Percentiles rank a stretch among this genome's conserved stretches.
These are phyloP conservation scores for Fraxinus quadrangulata DNA, from an alignment of 257 asterid genomes.

Conservation along the genomic window DNA sequence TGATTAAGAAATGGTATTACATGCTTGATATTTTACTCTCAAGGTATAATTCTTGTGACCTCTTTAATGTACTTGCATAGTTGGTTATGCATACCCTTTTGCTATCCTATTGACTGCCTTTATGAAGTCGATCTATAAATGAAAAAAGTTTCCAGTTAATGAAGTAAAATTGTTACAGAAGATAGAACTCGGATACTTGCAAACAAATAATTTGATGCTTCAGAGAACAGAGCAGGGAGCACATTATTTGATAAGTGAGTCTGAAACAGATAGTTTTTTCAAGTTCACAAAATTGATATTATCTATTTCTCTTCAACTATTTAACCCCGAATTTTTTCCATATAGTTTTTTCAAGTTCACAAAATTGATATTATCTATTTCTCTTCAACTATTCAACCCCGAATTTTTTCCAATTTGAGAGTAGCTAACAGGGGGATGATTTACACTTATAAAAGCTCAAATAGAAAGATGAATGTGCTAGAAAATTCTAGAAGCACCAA, in stretches of 20 bases:
- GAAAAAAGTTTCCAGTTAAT: not conserved
- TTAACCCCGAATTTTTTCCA: not conserved
- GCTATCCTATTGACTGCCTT: not conserved
- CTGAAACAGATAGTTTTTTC: not conserved
- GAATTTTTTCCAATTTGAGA: not conserved
- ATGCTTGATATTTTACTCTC: not conserved
- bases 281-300: conserved; percentile 14
- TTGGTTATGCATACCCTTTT: not conserved
- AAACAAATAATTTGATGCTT: not conserved
- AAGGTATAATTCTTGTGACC: not conserved
- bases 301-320: conserved; percentile 7
- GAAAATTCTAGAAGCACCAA: not conserved
- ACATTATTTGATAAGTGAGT: not conserved
- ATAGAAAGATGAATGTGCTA: not conserved
- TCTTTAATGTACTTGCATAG: not conserved
- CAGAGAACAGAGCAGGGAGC: not conserved
- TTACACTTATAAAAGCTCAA: not conserved
- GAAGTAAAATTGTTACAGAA: not conserved
- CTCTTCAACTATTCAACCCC: not conserved
- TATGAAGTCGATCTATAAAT: not conserved
- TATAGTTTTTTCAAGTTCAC: too few relatives aligned
- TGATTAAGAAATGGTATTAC: not conserved
- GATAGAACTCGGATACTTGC: not conserved
- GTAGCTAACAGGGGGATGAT: not conserved
- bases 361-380: conserved; percentile 15